Base-by-base conservation (phyloP, 1,139 yeast genomes). In the Scheffersomyces cryptocercus region DNA sequence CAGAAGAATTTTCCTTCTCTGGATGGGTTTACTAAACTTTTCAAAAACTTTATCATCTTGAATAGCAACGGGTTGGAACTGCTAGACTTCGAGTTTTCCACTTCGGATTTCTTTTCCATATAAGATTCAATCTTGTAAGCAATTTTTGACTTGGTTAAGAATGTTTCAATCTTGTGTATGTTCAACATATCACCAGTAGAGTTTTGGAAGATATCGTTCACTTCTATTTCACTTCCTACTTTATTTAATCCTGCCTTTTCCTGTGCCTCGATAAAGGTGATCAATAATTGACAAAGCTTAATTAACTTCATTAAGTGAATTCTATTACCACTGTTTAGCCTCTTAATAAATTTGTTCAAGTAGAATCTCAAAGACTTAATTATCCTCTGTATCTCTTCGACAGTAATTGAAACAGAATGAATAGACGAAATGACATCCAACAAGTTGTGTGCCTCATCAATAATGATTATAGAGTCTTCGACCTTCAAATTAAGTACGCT, bases 371-470 rank as follows among this genome's bases (percentile, higher is more conserved):
- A 59, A 0, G 84, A 79, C 9, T 56, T 54, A 5, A 77, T 65
- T 0, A 80, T 70, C 6, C 58, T 48, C 4, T 58, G 45, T 10
- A 88, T 66, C 28, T 87, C 91, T 0, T 53, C 44, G 1, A 71
- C 54, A 0, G 85, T 70, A 1, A 91, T 68, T 3, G 77, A 63
- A 1, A 82, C 76, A 0, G 97, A 88, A 54, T 86, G 77, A 49
- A 91, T 68, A 1, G 87, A 70, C 1, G 85, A 79, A 4, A 91
- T 81, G 0, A 91, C 83, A 53, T 90, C 97, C 29, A 90, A 61
- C 35, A 91, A 67, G 58, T 91, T 91, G 59, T 91, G 99, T 0
- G 98, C 98, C 59, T 91, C 99, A 59, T 91, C 99, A 32, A 91
- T 84, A 3, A 93, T 78, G 1, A 93, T 79, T 5, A 91, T 77